Evolutionary conservation across 495 filamentous ascomycete genomes (phyloP).

Genomic region (Penicillium paradoxum): DNA sequence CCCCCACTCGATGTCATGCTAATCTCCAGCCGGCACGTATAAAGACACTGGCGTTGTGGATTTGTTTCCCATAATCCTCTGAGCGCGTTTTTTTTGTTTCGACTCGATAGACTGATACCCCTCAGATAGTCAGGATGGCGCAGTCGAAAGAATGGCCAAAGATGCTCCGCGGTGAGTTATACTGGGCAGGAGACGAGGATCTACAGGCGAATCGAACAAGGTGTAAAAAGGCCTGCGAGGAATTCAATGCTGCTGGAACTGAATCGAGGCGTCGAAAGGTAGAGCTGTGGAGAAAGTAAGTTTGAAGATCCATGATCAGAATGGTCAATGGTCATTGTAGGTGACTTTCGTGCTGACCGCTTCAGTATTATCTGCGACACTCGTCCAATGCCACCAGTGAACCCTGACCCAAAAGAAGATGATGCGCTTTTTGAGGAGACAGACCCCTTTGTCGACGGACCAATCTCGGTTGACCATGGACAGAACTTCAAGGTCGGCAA

Average conservation of each 20-base stretch:
- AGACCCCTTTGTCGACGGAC: slow-evolving; percentile 61
- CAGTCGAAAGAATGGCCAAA: slow-evolving; percentile 35
- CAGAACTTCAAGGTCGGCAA: slow-evolving; percentile 61
- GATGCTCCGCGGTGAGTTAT: slow-evolving; percentile 37
- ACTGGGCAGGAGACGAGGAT: slow-evolving; percentile 49
- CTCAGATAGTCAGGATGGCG: slow-evolving; percentile 11
- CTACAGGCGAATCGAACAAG: slow-evolving; percentile 51
- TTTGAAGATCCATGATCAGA: background rate
- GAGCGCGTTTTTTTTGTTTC: background rate
- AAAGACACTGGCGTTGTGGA: background rate
- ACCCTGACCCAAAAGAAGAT: slow-evolving; percentile 50
- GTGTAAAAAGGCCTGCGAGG: slow-evolving; percentile 52
- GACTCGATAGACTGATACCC: too few species aligned
- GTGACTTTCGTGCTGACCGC: background rate
- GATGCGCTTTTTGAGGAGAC: slow-evolving; percentile 49
- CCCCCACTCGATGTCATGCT: background rate
- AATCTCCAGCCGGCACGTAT: background rate
- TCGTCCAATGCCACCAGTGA: slow-evolving; percentile 55
- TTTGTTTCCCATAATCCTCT: background rate
- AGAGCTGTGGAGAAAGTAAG: slow-evolving; percentile 68
- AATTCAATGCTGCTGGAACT: slow-evolving; percentile 56
- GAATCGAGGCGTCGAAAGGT: slow-evolving; percentile 50
- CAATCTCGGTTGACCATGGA: slow-evolving; percentile 71
- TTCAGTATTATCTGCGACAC: slow-evolving; percentile 52
- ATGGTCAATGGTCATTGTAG: background rate